Evolutionary conservation across 345 rosid genomes (phyloP).

Genomic region (Eucalyptus victrix): DNA sequence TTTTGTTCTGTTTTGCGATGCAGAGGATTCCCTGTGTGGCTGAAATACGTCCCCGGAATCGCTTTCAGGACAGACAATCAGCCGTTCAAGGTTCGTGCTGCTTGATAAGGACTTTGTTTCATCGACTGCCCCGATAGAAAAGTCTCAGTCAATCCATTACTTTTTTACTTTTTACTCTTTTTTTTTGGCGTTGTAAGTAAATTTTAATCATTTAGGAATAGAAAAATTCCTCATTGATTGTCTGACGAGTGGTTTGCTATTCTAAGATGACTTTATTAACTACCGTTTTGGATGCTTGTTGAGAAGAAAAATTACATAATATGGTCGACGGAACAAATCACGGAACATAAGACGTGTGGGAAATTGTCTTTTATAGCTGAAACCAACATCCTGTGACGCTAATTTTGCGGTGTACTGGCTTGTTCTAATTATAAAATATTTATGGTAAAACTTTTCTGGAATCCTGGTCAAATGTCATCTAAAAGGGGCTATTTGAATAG

Average conservation of each 20-base stretch:
- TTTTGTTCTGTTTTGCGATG: background rate
- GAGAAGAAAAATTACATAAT: background rate
- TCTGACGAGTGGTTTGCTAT: background rate
- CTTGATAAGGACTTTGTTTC: background rate
- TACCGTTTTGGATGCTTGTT: background rate
- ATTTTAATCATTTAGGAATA: background rate
- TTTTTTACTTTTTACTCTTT: background rate
- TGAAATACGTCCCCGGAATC: conserved; percentile 33
- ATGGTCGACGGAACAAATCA: background rate
- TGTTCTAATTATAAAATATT: background rate
- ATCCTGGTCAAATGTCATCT: background rate
- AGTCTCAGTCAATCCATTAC: background rate
- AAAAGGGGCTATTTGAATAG: background rate
- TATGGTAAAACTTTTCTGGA: background rate
- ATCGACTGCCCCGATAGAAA: background rate
- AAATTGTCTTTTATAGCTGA: background rate
- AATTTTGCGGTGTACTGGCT: background rate
- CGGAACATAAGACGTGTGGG: background rate
- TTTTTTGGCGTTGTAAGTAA: background rate
- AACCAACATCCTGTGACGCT: background rate
- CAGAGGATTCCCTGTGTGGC: conserved; percentile 44
- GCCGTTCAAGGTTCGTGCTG: background rate
- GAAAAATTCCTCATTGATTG: background rate
- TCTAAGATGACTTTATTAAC: background rate
- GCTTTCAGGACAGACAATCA: conserved; percentile 33